Conservation (phyloP, 352 stramenopile species). For the Pilasporangium apinafurcum region DNA sequence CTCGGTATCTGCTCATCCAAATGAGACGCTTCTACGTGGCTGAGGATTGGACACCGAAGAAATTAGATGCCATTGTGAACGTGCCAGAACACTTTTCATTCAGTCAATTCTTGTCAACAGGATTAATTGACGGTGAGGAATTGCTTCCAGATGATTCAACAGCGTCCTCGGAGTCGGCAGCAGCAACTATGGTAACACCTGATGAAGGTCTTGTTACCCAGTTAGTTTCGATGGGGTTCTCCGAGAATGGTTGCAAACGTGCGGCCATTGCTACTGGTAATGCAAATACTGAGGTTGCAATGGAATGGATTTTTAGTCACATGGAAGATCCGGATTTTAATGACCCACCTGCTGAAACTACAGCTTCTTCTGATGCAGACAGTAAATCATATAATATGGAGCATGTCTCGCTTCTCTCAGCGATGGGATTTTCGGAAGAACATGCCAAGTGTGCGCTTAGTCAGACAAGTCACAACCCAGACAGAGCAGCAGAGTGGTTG, state of each 20-base stretch:
- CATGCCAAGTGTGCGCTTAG: constrained; percentile 92
- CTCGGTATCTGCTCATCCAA: constrained; percentile 95
- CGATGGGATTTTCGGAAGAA: constrained; percentile 86
- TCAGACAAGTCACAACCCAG: constrained; percentile 87
- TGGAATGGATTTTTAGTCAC: constrained; percentile 99
- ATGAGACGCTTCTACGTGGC: constrained; percentile 96
- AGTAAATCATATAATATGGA: constrained; percentile 79
- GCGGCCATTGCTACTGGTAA: constrained; percentile 92
- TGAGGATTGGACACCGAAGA: constrained; percentile 95
- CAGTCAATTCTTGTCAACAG: constrained; percentile 73
- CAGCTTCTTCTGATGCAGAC: constrained; percentile 1
- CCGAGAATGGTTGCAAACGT: constrained; percentile 95
- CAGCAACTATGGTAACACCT: constrained; percentile 39
- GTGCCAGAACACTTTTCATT: constrained; percentile 90
- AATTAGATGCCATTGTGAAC: constrained; percentile 96
- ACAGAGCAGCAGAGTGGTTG: constrained; percentile 96
- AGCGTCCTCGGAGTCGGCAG: no score
- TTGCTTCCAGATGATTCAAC: constrained; percentile 70
- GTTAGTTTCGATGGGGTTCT: constrained; percentile 98
- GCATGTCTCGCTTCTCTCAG: constrained; percentile 52
- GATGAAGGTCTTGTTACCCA: constrained; percentile 91
- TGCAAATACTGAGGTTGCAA: constrained; percentile 88
- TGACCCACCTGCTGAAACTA: constrained; percentile 58
- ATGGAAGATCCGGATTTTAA: constrained; percentile 98
- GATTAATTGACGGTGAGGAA: constrained; percentile 82